Percentiles rank a stretch among this genome's conserved stretches.
phyloP scores from a whole-genome alignment of 225 moss, liverwort and hornwort genomes.

The Pseudisothecium myosuroides region DNA sequence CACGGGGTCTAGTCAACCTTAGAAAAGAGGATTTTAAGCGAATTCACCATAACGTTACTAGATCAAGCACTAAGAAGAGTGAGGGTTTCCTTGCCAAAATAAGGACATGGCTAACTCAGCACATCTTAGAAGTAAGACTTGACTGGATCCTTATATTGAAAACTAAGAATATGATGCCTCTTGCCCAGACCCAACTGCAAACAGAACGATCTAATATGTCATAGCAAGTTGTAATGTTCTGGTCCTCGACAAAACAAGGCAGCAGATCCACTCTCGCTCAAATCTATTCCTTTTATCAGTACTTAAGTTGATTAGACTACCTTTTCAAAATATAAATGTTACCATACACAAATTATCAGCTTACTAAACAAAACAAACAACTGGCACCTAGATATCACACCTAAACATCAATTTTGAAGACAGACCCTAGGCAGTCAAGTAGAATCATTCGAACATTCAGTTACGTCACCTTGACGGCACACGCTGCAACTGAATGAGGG shows the following conservation, averaged over 20 bases:
- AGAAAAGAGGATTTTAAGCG: not conserved
- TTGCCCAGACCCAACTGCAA: not conserved
- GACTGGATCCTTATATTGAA: not conserved
- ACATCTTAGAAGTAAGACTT: not conserved
- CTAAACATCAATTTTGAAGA: not conserved
- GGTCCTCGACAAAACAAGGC: not conserved
- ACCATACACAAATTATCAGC: not conserved
- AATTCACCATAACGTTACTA: not conserved
- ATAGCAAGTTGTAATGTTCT: not conserved
- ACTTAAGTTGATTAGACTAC: not conserved
- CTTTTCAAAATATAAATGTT: not conserved
- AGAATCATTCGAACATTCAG: conserved; percentile 8
- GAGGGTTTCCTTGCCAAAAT: not conserved
- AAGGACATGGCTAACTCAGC: not conserved
- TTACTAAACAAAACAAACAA: not conserved
- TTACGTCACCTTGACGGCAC: not conserved
- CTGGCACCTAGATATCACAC: not conserved
- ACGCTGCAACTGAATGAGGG: conserved; percentile 3
- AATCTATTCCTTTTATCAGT: not conserved
- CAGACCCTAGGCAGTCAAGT: not conserved
- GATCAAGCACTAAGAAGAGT: not conserved
- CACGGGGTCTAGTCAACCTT: not conserved
- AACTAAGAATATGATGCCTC: not conserved
- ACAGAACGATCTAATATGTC: not conserved
- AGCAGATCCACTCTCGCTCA: not conserved